Evolutionary conservation across 345 rosid genomes (phyloP), one percentile per base, ranked within the genome.

Genomic region (Rhizophora apiculata): DNA sequence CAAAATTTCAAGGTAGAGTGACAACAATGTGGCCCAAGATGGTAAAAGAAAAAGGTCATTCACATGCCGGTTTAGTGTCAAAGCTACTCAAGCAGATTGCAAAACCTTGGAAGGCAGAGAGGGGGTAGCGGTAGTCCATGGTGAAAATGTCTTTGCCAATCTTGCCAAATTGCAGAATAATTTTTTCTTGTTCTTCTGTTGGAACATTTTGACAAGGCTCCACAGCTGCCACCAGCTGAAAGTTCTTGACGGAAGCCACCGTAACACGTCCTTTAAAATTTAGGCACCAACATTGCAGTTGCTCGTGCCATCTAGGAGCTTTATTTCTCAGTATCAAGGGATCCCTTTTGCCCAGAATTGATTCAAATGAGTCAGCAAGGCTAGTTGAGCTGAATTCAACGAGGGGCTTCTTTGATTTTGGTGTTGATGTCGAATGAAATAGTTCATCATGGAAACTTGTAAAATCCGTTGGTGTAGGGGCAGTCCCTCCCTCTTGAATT

Each of bases 241-340:
- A 93, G 74, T 93, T 93, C 81, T 93, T 93, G 36, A 93, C 97
- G 1, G 98, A 93, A 26, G 98, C 98, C 31, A 93, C 94, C 0
- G 97, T 87, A 5, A 89, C 98, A 24, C 98, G 89, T 7, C 97
- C 98, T 81, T 82, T 93, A 68, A 91, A 91, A 76, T 91, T 93
- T 0, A 93, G 76, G 81, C 98, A 93, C 98, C 98, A 89, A 72
- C 97, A 93, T 62, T 91, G 98, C 53, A 90, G 80, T 75, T 91
- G 98, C 64, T 91, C 98, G 62, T 93, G 98, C 98, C 98, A 93
- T 75, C 98, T 88, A 57, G 98, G 98, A 3, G 91, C 85, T 78
- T 93, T 93, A 76, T 93, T 93, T 79, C 86, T 93, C 78, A 93
- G 67, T 24, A 89, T 73, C 76, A 93, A 54, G 2, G 94, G 83